Conservation (phyloP, 768 basidiomycete species). For the Mycena sanguinolenta region DNA sequence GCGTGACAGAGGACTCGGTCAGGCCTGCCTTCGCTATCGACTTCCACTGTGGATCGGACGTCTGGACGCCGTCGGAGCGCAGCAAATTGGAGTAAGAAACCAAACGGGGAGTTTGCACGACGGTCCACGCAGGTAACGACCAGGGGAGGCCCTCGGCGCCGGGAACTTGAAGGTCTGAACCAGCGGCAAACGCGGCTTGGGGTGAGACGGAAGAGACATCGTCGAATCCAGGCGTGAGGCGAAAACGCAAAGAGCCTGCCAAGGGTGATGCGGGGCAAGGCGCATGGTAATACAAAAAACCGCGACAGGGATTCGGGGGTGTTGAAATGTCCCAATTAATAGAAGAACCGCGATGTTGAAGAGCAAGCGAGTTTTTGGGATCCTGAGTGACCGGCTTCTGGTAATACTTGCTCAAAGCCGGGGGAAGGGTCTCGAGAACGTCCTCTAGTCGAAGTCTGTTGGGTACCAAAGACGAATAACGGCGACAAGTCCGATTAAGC, state of each 20-base stretch:
- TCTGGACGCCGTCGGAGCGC: neutral
- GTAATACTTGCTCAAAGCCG: neutral
- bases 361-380: neutral
- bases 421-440: neutral
- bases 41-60: neutral
- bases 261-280: constrained; percentile 8
- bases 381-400: neutral
- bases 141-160: constrained; percentile 29
- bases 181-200: constrained; percentile 27
- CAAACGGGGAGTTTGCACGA: neutral
- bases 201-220: constrained; percentile 12
- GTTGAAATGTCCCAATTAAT: neutral
- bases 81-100: neutral
- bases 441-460: neutral
- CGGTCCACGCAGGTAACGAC: constrained; percentile 13
- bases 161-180: constrained; percentile 31
- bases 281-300: constrained; percentile 40
- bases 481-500: neutral
- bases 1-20: neutral
- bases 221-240: constrained; percentile 28
- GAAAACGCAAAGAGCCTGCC: constrained; percentile 38
- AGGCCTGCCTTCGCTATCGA: neutral
- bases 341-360: constrained; percentile 2
- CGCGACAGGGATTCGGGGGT: constrained; percentile 19
- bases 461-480: neutral